Conservation (phyloP, 495 filamentous ascomycete genomes). For the Extremus antarcticus region DNA sequence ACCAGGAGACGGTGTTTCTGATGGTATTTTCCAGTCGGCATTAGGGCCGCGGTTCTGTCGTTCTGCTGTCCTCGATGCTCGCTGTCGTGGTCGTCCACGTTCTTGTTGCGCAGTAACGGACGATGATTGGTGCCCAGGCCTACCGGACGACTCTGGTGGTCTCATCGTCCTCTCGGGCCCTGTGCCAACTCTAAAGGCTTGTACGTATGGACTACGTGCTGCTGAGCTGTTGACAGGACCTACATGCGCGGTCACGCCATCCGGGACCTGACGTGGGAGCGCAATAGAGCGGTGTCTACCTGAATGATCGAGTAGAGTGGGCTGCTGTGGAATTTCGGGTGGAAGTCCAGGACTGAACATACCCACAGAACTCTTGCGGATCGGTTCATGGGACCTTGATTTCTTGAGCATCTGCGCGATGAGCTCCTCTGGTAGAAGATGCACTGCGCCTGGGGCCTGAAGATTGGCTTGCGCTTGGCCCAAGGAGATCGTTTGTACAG, state of each 20-base stretch:
- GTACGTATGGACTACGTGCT: background rate
- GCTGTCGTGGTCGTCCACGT: slow-evolving; percentile 4
- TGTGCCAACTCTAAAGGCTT: slow-evolving; percentile 4
- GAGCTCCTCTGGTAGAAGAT: slow-evolving; percentile 22
- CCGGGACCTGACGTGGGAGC: background rate
- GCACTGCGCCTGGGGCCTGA: slow-evolving; percentile 7
- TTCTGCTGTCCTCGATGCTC: slow-evolving; percentile 6
- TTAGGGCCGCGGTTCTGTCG: background rate
- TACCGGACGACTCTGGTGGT: slow-evolving; percentile 4
- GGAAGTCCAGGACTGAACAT: background rate
- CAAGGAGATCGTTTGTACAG: slow-evolving; percentile 11
- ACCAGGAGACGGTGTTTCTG: background rate
- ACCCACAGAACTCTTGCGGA: background rate
- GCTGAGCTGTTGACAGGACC: background rate
- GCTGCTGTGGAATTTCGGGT: background rate
- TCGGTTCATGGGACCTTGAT: slow-evolving; percentile 1
- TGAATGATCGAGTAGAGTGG: background rate
- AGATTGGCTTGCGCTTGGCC: slow-evolving; percentile 10
- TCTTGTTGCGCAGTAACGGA: slow-evolving; percentile 6
- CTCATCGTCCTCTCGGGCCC: slow-evolving; percentile 2
- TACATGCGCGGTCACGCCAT: background rate
- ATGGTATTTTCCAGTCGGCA: background rate
- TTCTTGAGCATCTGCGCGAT: slow-evolving; percentile 4
- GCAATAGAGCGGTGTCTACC: background rate
- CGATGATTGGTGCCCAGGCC: slow-evolving; percentile 3